Base-by-base conservation (phyloP, 2,329 filamentous ascomycete species). In the Fusarium chaquense region DNA sequence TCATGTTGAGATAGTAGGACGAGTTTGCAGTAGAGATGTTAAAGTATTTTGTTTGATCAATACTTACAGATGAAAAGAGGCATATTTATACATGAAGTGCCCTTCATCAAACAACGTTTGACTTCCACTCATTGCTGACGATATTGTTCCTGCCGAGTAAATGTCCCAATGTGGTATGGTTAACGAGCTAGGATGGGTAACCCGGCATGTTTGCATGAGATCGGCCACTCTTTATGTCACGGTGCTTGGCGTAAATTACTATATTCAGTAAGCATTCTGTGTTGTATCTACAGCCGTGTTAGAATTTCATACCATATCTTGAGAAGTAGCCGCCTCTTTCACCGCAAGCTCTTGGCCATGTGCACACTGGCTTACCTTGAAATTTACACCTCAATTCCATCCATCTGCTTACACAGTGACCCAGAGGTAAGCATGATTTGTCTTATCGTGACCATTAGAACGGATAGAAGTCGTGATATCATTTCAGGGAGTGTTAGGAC, bases 101-200 rank as follows among this genome's bases (percentile, higher is more conserved):
- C 6, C n/a, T 4, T 15, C 1, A 20, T 36, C 2, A 18, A 28
- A 18, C 22, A 5, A 35, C 8, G 3, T 9, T 24, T 6, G 47
- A 20, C 3, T 16, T 6, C 4, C 22, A 22, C 18, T 20, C 2
- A 15, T 6, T 1, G 0, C 15, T 28, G 5, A 51, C 47, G 33
- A 11, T 38, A 24, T 20, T 28, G n/a, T 18, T 51, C 47, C 24
- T 51, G 18, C 47, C 47, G 47, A 51, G 47, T 51, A 51, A 28
- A 28, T 40, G 47, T 51, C 47, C 47, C 26, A 51, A 51, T 2
- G 26, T 16, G 33, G 47, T 20, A 26, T 35, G 35, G 46, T 24
- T 10, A 9, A 18, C 5, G 2, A 5, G n/a, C 20, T 26, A 4
- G 22, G 35, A 28, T 16, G 0, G 0, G 33, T 18, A 0, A 18